These are phyloP conservation scores for Globisporangium barbulae DNA, from an alignment of 352 stramenopile genomes.

Conservation along the genomic window DNA sequence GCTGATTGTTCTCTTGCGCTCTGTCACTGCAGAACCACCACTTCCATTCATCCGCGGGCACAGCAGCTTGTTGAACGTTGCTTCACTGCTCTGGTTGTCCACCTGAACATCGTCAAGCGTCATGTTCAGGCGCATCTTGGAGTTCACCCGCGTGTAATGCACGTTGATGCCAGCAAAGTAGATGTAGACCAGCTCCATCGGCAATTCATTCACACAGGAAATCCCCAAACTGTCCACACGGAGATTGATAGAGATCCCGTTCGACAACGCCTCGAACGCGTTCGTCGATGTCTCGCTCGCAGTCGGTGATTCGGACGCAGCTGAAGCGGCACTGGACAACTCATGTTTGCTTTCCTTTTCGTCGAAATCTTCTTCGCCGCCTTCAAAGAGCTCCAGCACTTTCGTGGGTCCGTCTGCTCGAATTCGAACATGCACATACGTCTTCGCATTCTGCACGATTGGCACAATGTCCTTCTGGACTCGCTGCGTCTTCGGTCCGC, in stretches of 20 bases:
- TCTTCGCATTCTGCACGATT: conserved; percentile 76
- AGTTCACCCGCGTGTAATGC: conserved; percentile 70
- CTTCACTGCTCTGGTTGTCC: conserved; percentile 84
- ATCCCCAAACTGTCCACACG: conserved; percentile 77
- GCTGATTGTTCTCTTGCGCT: conserved; percentile 35
- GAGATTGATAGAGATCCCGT: conserved; percentile 66
- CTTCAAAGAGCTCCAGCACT: conserved; percentile 89
- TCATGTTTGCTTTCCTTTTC: conserved; percentile 81
- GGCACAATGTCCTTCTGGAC: conserved; percentile 33
- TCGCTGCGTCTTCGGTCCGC: conserved; percentile 27
- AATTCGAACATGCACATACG: conserved; percentile 82
- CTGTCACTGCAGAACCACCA: conserved; percentile 11
- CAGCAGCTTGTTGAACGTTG: conserved; percentile 81
- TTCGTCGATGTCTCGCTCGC: conserved; percentile 75
- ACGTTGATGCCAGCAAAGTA: conserved; percentile 80
- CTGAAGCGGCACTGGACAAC: conserved; percentile 58
- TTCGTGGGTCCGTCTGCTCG: conserved; percentile 88
- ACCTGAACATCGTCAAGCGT: conserved; percentile 86
- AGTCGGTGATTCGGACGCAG: conserved; percentile 62
- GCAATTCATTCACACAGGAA: conserved; percentile 85
- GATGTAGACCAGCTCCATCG: conserved; percentile 84
- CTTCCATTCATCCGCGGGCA: conserved; percentile 60
- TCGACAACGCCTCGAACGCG: conserved; percentile 61
- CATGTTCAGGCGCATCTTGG: conserved; percentile 84
- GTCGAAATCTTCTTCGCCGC: conserved; percentile 82